Evolutionary conservation across 768 basidiomycete species (phyloP).

Genomic region (Dentipellis sp.): DNA sequence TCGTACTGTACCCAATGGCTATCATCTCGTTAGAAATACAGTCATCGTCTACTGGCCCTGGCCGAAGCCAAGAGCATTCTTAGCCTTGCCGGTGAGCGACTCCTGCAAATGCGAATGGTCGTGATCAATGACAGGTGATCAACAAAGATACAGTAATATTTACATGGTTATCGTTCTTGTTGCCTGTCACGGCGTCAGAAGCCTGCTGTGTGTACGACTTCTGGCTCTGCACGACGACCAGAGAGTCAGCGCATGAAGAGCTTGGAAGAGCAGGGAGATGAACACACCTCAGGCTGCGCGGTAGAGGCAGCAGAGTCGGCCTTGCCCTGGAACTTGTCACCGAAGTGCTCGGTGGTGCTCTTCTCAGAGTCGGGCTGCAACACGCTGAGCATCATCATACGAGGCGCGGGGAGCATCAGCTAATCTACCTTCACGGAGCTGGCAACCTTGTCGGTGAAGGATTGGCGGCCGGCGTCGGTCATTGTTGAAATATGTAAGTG

Average conservation of each 20-base stretch:
- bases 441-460: background rate
- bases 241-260: too few relatives aligned
- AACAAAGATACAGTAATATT: background rate
- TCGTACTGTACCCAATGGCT: too few relatives aligned
- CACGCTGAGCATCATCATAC: background rate
- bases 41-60: background rate
- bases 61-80: background rate
- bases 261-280: background rate
- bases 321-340: background rate
- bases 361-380: background rate
- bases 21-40: too few relatives aligned
- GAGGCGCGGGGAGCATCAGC: too few relatives aligned
- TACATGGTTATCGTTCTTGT: background rate
- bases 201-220: background rate
- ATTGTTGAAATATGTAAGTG: background rate
- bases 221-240: background rate
- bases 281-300: background rate
- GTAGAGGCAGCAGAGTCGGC: background rate
- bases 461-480: background rate
- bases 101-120: background rate
- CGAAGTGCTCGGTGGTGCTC: background rate
- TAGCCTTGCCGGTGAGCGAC: background rate
- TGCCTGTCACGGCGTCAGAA: background rate
- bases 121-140: background rate
- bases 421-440: background rate